These are phyloP conservation scores for Ophiostoma novo-ulmi DNA, from an alignment of 2,329 filamentous ascomycete species.

Conservation along the genomic window DNA sequence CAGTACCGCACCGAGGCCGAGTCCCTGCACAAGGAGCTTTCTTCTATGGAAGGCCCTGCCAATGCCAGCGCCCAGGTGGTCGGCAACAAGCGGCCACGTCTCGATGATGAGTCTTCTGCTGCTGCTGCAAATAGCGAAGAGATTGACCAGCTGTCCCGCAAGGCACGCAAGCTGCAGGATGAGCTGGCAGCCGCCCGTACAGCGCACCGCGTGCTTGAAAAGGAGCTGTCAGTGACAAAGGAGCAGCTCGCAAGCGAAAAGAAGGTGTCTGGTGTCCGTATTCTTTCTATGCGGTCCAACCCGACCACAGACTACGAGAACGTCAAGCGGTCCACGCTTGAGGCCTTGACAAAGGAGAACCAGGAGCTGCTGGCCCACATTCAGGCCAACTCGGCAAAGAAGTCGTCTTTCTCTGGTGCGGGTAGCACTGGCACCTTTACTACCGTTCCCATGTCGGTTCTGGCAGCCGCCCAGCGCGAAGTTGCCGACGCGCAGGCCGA, in stretches of 20 bases:
- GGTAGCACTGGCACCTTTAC: slow-evolving; percentile 38
- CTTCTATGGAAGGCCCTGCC: slow-evolving; percentile 49
- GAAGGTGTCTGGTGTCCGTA: slow-evolving; percentile 67
- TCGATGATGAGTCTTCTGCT: slow-evolving; percentile 51
- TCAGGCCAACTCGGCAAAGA: slow-evolving; percentile 35
- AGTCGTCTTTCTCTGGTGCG: not conserved
- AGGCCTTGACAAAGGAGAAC: slow-evolving; percentile 76
- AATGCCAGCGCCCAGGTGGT: slow-evolving; percentile 34
- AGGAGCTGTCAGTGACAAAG: slow-evolving; percentile 66
- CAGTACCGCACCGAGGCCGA: slow-evolving; percentile 79
- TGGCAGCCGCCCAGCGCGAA: slow-evolving; percentile 70
- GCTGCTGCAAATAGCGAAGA: slow-evolving; percentile 45
- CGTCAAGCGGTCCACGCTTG: slow-evolving; percentile 75
- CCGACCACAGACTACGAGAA: slow-evolving; percentile 81
- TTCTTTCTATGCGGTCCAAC: slow-evolving; percentile 85
- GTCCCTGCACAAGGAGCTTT: slow-evolving; percentile 67
- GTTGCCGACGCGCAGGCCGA: slow-evolving; percentile 66
- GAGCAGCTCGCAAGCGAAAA: slow-evolving; percentile 65
- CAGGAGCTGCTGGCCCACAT: slow-evolving; percentile 72
- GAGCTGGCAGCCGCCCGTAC: slow-evolving; percentile 66
- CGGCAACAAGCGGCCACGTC: slow-evolving; percentile 60
- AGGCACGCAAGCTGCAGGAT: slow-evolving; percentile 80
- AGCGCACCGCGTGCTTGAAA: slow-evolving; percentile 63
- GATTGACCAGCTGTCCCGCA: slow-evolving; percentile 76
- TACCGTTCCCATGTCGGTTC: slow-evolving; percentile 68